Percentiles rank a stretch among this genome's conserved stretches.
Evolutionary conservation across 305 asterid genomes (phyloP).

Genomic region (Rubia tinctorum): DNA sequence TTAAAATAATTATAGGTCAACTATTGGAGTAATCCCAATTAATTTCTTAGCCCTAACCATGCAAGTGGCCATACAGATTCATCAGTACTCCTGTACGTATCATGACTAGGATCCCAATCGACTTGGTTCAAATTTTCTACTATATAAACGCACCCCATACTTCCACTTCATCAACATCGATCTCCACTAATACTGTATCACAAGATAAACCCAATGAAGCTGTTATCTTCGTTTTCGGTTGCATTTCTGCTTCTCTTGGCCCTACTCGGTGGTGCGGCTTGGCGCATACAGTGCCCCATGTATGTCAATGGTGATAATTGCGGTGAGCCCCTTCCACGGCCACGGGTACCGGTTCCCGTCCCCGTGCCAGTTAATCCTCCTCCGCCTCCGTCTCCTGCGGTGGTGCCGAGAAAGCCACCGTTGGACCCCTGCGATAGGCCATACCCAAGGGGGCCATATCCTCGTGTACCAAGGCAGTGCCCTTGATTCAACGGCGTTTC

Average conservation of each 20-base stretch:
- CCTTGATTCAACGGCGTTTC: not conserved
- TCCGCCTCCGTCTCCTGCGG: not conserved
- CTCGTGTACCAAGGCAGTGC: conserved; percentile 2
- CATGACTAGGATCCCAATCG: not conserved
- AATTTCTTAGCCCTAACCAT: not conserved
- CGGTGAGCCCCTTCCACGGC: not conserved
- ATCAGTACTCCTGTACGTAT: not conserved
- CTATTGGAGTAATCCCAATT: not conserved
- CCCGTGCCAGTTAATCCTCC: not conserved
- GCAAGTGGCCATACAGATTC: not conserved
- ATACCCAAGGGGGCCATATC: not conserved
- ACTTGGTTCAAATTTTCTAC: not conserved
- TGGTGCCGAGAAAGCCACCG: not conserved
- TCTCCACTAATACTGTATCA: not conserved
- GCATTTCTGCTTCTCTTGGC: not conserved
- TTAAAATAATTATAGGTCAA: not conserved
- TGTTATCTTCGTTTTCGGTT: not conserved
- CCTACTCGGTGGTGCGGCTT: not conserved
- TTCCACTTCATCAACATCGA: not conserved
- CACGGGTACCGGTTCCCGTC: not conserved
- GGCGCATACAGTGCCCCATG: not conserved
- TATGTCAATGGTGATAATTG: not conserved
- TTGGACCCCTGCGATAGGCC: not conserved
- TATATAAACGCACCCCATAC: not conserved
- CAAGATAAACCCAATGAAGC: not conserved